Evolutionary conservation across 179 eudicot genomes (phyloP).

Genomic region (Heliamphora pulchella): DNA sequence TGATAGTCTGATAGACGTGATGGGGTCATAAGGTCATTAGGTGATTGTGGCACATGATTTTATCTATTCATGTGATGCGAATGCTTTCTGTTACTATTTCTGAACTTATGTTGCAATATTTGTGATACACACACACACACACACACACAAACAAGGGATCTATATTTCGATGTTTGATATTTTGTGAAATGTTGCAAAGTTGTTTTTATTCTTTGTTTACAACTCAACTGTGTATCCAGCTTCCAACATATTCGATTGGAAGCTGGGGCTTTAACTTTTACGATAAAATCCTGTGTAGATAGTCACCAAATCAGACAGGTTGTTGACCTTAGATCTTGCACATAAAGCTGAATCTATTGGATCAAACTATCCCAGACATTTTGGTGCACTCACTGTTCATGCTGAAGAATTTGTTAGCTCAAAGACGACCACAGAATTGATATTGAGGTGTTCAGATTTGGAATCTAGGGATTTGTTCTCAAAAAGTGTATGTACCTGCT

Average conservation of each 20-base stretch:
- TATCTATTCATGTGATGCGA: background rate
- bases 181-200: too few relatives aligned
- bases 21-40: background rate
- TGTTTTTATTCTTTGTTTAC: background rate
- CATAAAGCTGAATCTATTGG: conserved; percentile 38
- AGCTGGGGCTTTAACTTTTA: conserved; percentile 11
- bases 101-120: background rate
- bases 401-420: conserved; percentile 84
- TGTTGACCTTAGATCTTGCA: conserved; percentile 58
- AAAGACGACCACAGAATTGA: conserved; percentile 66
- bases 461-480: conserved; percentile 86
- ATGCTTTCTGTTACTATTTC: background rate
- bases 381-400: conserved; percentile 63
- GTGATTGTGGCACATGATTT: background rate
- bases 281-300: conserved; percentile 42
- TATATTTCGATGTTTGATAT: too few relatives aligned
- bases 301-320: conserved; percentile 48
- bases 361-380: conserved; percentile 32
- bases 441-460: conserved; percentile 79
- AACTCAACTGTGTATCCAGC: background rate
- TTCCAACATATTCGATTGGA: background rate
- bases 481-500: conserved; percentile 62
- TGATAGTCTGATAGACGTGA: background rate
- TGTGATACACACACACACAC: background rate
- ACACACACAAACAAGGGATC: too few relatives aligned